A percentile compares a stretch with the other conserved stretches of the same genome.
Evolutionary conservation across 208 protist genomes (phyloP).

Genomic region (Trypanosoma cruzi): DNA sequence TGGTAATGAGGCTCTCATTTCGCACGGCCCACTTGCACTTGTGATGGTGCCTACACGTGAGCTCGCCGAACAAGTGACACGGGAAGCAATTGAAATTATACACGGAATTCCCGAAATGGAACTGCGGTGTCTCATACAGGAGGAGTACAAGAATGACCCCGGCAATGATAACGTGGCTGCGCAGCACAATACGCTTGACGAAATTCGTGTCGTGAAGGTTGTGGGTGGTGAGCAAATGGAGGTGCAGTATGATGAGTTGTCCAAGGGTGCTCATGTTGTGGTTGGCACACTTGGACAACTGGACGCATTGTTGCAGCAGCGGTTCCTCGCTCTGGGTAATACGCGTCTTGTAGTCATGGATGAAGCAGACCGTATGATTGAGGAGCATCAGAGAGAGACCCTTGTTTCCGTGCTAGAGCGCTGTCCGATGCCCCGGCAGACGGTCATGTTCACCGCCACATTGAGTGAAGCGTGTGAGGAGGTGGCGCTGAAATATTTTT

Average conservation of each 20-base stretch:
- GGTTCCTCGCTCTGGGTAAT: conserved; percentile 71
- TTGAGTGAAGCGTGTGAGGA: conserved; percentile 70
- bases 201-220: conserved; percentile 75
- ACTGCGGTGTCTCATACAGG: conserved; percentile 8
- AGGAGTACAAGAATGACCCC: conserved; percentile 12
- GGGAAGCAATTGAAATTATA: conserved; percentile 27
- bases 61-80: conserved; percentile 91
- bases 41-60: conserved; percentile 94
- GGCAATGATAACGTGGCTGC: not conserved
- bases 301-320: conserved; percentile 58
- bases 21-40: conserved; percentile 81
- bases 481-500: conserved; percentile 68
- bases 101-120: conserved; percentile 9
- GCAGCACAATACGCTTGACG: conserved; percentile 43
- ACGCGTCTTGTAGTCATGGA: conserved; percentile 93
- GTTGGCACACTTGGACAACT: conserved; percentile 87
- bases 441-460: conserved; percentile 97
- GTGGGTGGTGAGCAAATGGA: conserved; percentile 70
- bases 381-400: conserved; percentile 74
- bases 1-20: conserved; percentile 52
- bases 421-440: conserved; percentile 80
- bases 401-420: conserved; percentile 92
- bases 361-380: conserved; percentile 97
- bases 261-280: conserved; percentile 70
- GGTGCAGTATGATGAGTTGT: conserved; percentile 52